Base-by-base conservation (phyloP, 2,329 filamentous ascomycete genomes). In the Ophiocordyceps camponoti-floridani region DNA sequence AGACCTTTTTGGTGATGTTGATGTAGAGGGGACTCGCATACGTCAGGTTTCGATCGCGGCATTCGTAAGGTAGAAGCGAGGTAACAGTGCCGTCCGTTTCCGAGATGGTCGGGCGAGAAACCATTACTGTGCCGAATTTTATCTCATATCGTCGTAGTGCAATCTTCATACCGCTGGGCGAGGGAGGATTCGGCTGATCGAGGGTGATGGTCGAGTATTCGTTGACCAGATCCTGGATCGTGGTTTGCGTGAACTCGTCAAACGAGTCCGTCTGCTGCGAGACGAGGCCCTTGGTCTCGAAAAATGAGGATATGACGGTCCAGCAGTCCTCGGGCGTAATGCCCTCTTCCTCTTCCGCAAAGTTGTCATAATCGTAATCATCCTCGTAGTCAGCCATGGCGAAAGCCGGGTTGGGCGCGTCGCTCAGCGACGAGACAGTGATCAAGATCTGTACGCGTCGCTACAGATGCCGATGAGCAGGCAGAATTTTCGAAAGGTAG, bases 241-340 rank as follows among this genome's bases (percentile, higher is more conserved):
- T 95, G 19, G 84, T 87, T 48, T 82, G 80, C 46, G 91, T 88
- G 57, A 98, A 98, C 60, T 96, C 88, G 65, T 98, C 87, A 65
- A 94, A 98, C 0, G 93, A 98, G 61, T 96, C 89, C 50, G 96
- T 80, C 68, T 98, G 91, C 65, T 98, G 89, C 14, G 91, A 94
- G 19, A 94, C 91, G 30, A 98, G 74, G 56, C 91, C 89, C 66
- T 96, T 98, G 50, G 79, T 76, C 54, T 95, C 86, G 67, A 98
- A 98, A 70, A 95, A 96, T 10, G 91, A 84, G 46, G 84, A 87
- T 60, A 98, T 96, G 57, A 96, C 89, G 51, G 83, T 84, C 91
- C 93, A 98, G 70, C 87, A 95, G 66, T 98, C 93, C 68, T 96
- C 91, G 48, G 88, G 85, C 26, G 88, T 94, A 66, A 96, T 94